Conservation (phyloP, 495 filamentous ascomycete species). For the Diplogelasinospora grovesii region DNA sequence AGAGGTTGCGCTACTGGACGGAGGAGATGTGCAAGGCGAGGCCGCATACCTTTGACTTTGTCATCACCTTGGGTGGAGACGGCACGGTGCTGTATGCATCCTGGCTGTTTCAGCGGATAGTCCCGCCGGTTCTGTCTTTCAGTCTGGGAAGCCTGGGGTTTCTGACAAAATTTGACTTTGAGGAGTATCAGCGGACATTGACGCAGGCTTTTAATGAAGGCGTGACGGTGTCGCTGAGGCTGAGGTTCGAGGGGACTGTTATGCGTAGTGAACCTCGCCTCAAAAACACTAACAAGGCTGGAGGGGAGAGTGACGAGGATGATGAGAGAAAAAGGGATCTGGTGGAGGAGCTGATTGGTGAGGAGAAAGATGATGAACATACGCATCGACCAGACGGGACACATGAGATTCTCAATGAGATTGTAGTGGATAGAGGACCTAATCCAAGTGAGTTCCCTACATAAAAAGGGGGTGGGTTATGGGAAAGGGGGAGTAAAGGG, state of each 20-base stretch:
- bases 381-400: constrained; percentile 77
- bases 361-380: constrained; percentile 68
- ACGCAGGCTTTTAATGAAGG: constrained; percentile 71
- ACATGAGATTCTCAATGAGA: constrained; percentile 87
- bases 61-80: constrained; percentile 91
- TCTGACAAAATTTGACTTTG: constrained; percentile 92
- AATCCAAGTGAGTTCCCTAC: constrained; percentile 61
- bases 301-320: constrained; percentile 7
- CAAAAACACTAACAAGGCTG: constrained; percentile 5
- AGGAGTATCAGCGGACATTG: constrained; percentile 61
- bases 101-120: constrained; percentile 96
- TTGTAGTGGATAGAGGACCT: constrained; percentile 84
- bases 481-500: no score
- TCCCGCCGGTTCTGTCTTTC: constrained; percentile 89
- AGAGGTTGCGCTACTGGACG: constrained; percentile 74
- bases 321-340: constrained; percentile 51
- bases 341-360: constrained; percentile 84
- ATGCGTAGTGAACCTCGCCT: constrained; percentile 67
- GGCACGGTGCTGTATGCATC: constrained; percentile 92
- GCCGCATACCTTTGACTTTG: constrained; percentile 89
- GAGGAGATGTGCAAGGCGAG: constrained; percentile 65
- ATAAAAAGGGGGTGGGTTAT: background rate
- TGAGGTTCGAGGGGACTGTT: constrained; percentile 90
- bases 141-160: constrained; percentile 88
- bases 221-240: constrained; percentile 76